phyloP scores from a whole-genome alignment of 495 filamentous ascomycete genomes.

The Cercophora sp. region DNA sequence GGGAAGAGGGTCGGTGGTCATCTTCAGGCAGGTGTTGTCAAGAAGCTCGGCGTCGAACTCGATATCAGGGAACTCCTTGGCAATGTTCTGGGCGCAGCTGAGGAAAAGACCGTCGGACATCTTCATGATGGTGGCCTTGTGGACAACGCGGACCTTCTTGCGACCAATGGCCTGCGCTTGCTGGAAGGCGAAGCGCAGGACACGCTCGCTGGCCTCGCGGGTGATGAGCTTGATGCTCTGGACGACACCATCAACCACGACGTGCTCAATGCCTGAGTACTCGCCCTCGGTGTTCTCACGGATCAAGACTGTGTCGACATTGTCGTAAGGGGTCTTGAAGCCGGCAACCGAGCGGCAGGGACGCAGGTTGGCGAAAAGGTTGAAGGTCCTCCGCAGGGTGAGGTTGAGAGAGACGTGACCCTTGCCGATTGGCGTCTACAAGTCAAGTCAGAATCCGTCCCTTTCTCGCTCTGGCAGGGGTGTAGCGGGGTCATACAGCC shows the following conservation, averaged over 20 bases:
- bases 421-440: slow-evolving; percentile 92
- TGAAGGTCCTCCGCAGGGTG: slow-evolving; percentile 96
- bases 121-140: slow-evolving; percentile 99
- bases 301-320: slow-evolving; percentile 95
- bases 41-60: slow-evolving; percentile 95
- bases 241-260: slow-evolving; percentile 95
- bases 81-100: slow-evolving; percentile 71
- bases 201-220: slow-evolving; percentile 84
- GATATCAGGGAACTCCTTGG: slow-evolving; percentile 90
- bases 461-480: not conserved
- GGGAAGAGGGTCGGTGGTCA: slow-evolving; percentile 85
- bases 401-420: slow-evolving; percentile 98
- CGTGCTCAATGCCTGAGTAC: slow-evolving; percentile 98
- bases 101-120: slow-evolving; percentile 99
- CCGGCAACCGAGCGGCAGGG: slow-evolving; percentile 94
- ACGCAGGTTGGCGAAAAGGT: slow-evolving; percentile 98
- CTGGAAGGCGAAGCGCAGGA: slow-evolving; percentile 95
- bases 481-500: slow-evolving; percentile 58
- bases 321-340: slow-evolving; percentile 98
- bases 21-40: slow-evolving; percentile 98
- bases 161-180: slow-evolving; percentile 87
- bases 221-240: slow-evolving; percentile 99
- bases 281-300: slow-evolving; percentile 99
- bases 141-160: slow-evolving; percentile 93
- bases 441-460: slow-evolving; percentile 17